phyloP scores from a whole-genome alignment of 139 green algal genomes.

The Chlamydomonas applanata region DNA sequence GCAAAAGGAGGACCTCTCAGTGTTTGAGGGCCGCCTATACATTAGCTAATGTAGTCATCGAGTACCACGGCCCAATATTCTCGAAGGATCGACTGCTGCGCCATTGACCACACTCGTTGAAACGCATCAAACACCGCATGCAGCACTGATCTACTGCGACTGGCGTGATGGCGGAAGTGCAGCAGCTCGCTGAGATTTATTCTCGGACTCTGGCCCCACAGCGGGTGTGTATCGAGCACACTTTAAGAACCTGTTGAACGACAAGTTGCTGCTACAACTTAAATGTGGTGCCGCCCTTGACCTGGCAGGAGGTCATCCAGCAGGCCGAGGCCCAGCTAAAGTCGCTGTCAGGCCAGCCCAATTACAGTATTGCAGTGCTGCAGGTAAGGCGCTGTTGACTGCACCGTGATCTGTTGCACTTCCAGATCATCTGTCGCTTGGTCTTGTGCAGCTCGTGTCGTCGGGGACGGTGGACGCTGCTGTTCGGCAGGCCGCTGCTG shows the following conservation, averaged over 20 bases:
- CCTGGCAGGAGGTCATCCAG: slow-evolving; percentile 74
- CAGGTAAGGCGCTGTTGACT: slow-evolving; percentile 46
- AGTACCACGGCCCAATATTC: too few species aligned
- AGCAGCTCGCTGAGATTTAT: slow-evolving; percentile 48
- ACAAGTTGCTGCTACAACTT: neutral
- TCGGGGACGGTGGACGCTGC: slow-evolving; percentile 55
- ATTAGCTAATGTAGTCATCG: too few species aligned
- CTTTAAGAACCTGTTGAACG: neutral
- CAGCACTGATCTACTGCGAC: too few species aligned
- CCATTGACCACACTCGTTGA: too few species aligned
- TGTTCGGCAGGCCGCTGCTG: slow-evolving; percentile 85
- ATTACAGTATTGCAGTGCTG: slow-evolving; percentile 72
- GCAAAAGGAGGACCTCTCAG: too few species aligned
- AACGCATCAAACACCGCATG: too few species aligned
- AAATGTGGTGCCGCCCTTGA: neutral
- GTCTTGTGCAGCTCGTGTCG: slow-evolving; percentile 62
- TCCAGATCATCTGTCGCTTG: neutral
- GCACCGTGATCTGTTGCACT: neutral
- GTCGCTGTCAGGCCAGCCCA: slow-evolving; percentile 54
- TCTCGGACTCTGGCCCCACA: slow-evolving; percentile 41
- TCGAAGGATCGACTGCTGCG: too few species aligned
- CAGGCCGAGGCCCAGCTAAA: slow-evolving; percentile 80
- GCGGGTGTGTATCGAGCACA: slow-evolving; percentile 15
- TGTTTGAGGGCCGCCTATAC: too few species aligned
- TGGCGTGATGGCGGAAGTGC: neutral